Evolutionary conservation across 768 basidiomycete species (phyloP), one percentile per base, ranked within the genome.

Genomic region (Suillus ampliporus): DNA sequence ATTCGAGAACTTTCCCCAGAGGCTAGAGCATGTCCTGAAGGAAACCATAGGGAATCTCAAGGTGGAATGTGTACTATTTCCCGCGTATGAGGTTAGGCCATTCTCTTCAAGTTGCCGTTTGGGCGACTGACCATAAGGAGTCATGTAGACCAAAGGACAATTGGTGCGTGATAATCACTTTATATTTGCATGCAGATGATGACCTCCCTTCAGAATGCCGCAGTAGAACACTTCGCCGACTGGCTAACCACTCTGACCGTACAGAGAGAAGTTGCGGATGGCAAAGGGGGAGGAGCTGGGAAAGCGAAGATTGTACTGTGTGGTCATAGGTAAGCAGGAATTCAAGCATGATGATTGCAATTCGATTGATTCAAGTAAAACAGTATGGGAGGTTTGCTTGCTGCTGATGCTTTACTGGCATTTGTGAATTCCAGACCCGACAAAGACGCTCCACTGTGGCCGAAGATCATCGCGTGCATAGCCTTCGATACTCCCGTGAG

Each of bases 331-430:
- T 88, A 62, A 50, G 81, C 67, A 47, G 9, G 23, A 14, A 31
- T 34, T 34, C 47, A 7, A 34, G 19, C 41, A 10, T 50, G 40
- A 23, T 34, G 8, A 6, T 34, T n/a, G n/a, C 34, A 44, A 62
- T 28, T 14, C 60, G 26, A 63, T 31, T 38, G 44, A 38, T 31
- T 38, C 4, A 35, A 54, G n/a, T 61, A 54, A 47, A 48, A 17
- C 68, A 96, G 95, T 71, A 97, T 97, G 95, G 95, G 95, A 23
- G 95, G 95, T 3, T 78, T 97, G 23, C 82, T 98, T 3, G 90
- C 90, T 31, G 93, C 95, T 2, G 96, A 98, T 69, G 86, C 91
- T 5, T 76, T 95, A 35, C 75, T 89, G 31, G 90, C 89, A 70
- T 91, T 97, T 62, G 78, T 86, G 40, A 81, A 84, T 17, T 81